These are phyloP conservation scores for Zychaea mexicana DNA, from an alignment of 371 early-diverging fungal species.

Conservation along the genomic window DNA sequence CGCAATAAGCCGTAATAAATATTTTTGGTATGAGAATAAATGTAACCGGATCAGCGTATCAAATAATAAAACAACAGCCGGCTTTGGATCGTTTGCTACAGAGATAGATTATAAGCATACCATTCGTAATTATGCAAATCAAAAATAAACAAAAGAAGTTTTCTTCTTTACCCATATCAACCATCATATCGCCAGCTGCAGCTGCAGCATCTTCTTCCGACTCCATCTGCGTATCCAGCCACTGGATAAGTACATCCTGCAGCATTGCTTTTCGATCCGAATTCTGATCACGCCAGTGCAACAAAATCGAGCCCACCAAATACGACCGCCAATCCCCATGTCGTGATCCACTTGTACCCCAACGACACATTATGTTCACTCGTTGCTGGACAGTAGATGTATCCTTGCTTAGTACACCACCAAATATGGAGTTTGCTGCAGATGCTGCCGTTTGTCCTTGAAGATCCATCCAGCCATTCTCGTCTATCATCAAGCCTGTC, in stretches of 20 bases:
- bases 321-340: conserved; percentile 64
- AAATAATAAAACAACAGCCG: conserved; percentile 44
- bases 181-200: conserved; percentile 9
- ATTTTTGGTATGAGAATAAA: conserved; percentile 67
- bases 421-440: conserved; percentile 33
- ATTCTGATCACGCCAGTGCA: conserved; percentile 50
- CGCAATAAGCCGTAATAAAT: conserved; percentile 64
- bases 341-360: conserved; percentile 59
- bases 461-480: conserved; percentile 36
- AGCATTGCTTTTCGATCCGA: conserved; percentile 26
- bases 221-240: conserved; percentile 36
- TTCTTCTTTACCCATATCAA: neutral
- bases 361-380: conserved; percentile 51
- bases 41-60: conserved; percentile 59
- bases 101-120: neutral
- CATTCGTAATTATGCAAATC: no score
- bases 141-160: no score
- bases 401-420: conserved; percentile 13
- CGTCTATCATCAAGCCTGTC: conserved; percentile 29
- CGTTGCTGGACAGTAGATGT: conserved; percentile 16
- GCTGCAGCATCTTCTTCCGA: conserved; percentile 4
- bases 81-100: neutral
- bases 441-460: conserved; percentile 37
- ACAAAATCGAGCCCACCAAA: conserved; percentile 54
- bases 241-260: conserved; percentile 49